A percentile compares a stretch with the other conserved stretches of the same genome.
Conservation (phyloP, 352 stramenopile species). For the Globisporangium barbulae region DNA sequence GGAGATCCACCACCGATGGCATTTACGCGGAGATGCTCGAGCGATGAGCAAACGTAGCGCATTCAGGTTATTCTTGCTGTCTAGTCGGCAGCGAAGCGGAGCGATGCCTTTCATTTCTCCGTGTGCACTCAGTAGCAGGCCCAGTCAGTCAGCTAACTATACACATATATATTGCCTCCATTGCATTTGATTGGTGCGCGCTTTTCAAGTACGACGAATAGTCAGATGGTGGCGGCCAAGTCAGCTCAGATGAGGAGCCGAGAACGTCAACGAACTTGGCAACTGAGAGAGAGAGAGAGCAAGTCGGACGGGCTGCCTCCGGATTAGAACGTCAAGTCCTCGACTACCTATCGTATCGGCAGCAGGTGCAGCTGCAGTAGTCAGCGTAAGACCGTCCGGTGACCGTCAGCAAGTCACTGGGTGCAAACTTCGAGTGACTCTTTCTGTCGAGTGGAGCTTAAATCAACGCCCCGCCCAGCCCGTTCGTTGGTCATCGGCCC, state of each 20-base stretch:
- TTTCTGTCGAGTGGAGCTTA: constrained; percentile 8
- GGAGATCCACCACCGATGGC: too few relatives aligned
- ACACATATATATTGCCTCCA: background rate
- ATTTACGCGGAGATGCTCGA: too few relatives aligned
- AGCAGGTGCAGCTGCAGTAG: background rate
- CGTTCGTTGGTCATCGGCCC: too few relatives aligned
- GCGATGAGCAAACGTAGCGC: too few relatives aligned
- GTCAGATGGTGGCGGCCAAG: background rate
- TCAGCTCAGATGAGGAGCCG: background rate
- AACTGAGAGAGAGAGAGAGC: background rate
- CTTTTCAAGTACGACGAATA: background rate
- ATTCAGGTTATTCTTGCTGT: too few relatives aligned
- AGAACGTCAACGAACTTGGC: background rate
- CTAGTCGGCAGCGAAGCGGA: too few relatives aligned
- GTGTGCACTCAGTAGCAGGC: too few relatives aligned
- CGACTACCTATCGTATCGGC: background rate
- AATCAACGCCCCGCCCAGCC: background rate
- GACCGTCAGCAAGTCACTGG: too few relatives aligned
- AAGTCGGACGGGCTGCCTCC: background rate
- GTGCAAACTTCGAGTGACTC: too few relatives aligned
- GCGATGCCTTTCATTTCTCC: too few relatives aligned
- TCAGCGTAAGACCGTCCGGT: too few relatives aligned
- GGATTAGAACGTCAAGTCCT: background rate
- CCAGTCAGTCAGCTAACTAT: background rate
- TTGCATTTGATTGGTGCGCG: background rate